Conservation (phyloP, 371 early-diverging fungal species). For the Mucor sp. region DNA sequence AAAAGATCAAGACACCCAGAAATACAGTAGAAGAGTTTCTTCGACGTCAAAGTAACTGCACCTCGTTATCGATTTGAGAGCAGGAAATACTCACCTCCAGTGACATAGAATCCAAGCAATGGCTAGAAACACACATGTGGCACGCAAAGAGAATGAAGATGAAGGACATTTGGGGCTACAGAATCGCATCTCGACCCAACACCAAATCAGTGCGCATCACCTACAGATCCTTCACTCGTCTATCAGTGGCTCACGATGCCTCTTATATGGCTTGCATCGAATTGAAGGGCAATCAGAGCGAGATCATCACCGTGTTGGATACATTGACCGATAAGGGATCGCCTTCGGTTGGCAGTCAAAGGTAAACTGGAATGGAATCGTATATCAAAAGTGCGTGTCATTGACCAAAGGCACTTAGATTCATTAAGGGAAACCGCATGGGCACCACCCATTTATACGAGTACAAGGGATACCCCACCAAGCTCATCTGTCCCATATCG, state of each 20-base stretch:
- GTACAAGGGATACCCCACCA: constrained; percentile 55
- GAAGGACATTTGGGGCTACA: constrained; percentile 87
- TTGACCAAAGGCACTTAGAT: constrained; percentile 37
- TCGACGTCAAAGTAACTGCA: constrained; percentile 54
- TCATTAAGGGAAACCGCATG: constrained; percentile 58
- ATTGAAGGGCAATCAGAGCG: constrained; percentile 56
- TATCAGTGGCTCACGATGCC: constrained; percentile 77
- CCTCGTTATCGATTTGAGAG: not conserved
- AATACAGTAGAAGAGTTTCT: constrained; percentile 55
- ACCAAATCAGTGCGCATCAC: constrained; percentile 78
- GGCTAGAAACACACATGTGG: constrained; percentile 99
- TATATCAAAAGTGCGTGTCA: not conserved
- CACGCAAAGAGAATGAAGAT: constrained; percentile 97
- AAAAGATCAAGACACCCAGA: constrained; percentile 45
- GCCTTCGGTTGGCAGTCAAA: constrained; percentile 60
- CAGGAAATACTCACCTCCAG: not conserved
- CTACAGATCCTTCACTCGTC: constrained; percentile 76
- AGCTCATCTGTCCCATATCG: constrained; percentile 60
- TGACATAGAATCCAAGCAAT: constrained; percentile 62
- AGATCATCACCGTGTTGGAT: constrained; percentile 53
- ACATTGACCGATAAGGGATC: constrained; percentile 65
- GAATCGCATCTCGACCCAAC: constrained; percentile 80
- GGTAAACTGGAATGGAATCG: constrained; percentile 35
- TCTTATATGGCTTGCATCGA: constrained; percentile 81
- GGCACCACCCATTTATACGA: constrained; percentile 61